Evolutionary conservation across 2,329 filamentous ascomycete species (phyloP).

Genomic region (Clonostachys byssicola): DNA sequence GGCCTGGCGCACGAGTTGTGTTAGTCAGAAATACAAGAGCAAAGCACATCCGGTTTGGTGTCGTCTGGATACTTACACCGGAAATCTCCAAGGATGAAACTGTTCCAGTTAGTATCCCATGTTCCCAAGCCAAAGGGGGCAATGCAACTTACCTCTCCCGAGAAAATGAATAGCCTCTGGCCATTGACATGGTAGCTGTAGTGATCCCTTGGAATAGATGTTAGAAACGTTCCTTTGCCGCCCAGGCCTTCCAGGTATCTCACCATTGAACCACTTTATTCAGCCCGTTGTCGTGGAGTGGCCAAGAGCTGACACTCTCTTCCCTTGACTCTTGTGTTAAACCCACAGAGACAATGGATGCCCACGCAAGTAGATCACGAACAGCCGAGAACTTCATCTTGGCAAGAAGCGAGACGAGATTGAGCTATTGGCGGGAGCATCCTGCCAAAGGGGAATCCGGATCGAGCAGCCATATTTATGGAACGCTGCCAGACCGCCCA

Average conservation of each 20-base stretch:
- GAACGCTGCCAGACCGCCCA: too few relatives aligned
- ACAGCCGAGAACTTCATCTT: too few relatives aligned
- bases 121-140: background rate
- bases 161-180: conserved; percentile 34
- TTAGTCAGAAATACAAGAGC: background rate
- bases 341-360: too few relatives aligned
- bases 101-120: conserved; percentile 6
- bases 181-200: conserved; percentile 34
- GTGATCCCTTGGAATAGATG: conserved; percentile 24
- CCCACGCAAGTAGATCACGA: too few relatives aligned
- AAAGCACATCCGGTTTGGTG: background rate
- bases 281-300: conserved; percentile 21
- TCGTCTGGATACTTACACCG: conserved; percentile 21
- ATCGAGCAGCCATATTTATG: too few relatives aligned
- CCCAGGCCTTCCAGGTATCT: background rate
- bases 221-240: background rate
- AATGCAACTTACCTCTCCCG: conserved; percentile 25
- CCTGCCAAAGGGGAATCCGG: too few relatives aligned
- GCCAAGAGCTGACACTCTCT: conserved; percentile 7
- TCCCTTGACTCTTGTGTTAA: too few relatives aligned
- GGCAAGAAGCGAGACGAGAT: too few relatives aligned
- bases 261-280: conserved; percentile 25
- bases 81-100: conserved; percentile 36
- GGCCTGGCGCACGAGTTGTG: background rate
- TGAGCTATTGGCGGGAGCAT: too few relatives aligned